Evolutionary conservation across 176 grass and related monocot species (phyloP).

Genomic region (Calamus simplicifolius): DNA sequence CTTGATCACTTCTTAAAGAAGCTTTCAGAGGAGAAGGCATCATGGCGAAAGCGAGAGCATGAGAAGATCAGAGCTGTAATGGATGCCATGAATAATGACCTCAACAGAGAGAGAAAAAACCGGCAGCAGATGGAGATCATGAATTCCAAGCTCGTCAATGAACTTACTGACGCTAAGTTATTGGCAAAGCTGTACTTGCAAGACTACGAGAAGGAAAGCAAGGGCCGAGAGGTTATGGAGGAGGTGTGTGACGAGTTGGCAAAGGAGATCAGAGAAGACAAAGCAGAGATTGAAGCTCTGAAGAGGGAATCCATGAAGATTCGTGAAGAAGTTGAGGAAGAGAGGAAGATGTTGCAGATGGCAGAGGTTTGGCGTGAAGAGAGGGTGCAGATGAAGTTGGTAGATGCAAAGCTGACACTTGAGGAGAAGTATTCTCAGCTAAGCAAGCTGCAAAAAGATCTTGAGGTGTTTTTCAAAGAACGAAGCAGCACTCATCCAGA

Average conservation of each 20-base stretch:
- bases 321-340: slow-evolving; percentile 61
- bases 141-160: slow-evolving; percentile 51
- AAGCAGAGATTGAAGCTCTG: slow-evolving; percentile 49
- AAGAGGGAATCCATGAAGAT: slow-evolving; percentile 44
- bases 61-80: slow-evolving; percentile 49
- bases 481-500: slow-evolving; percentile 17
- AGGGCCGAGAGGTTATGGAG: slow-evolving; percentile 56
- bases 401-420: slow-evolving; percentile 63
- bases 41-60: slow-evolving; percentile 49
- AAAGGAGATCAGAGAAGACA: slow-evolving; percentile 68
- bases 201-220: slow-evolving; percentile 62
- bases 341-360: slow-evolving; percentile 69
- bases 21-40: slow-evolving; percentile 47
- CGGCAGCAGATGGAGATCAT: slow-evolving; percentile 39
- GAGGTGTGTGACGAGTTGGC: slow-evolving; percentile 73
- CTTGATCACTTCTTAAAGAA: slow-evolving; percentile 43
- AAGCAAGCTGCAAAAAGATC: slow-evolving; percentile 27
- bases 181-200: slow-evolving; percentile 39
- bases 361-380: slow-evolving; percentile 76
- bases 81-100: slow-evolving; percentile 51
- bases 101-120: slow-evolving; percentile 45
- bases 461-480: slow-evolving; percentile 31
- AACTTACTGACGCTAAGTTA: slow-evolving; percentile 48
- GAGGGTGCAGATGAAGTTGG: slow-evolving; percentile 69
- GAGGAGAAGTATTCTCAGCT: slow-evolving; percentile 55